Base-by-base conservation (phyloP, 2,329 filamentous ascomycete species). In the Zymoseptoria pseudotritici region DNA sequence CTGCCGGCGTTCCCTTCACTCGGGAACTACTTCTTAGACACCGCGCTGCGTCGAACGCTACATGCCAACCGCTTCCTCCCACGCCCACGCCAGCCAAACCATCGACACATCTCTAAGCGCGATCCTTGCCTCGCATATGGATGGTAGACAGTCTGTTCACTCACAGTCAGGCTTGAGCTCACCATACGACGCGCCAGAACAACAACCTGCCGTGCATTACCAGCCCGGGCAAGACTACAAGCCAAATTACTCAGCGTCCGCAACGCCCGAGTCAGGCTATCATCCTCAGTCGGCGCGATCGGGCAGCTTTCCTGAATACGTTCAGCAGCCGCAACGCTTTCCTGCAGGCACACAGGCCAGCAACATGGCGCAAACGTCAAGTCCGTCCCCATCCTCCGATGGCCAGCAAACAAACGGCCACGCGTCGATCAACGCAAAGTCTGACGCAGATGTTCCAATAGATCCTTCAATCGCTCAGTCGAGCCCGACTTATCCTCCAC, bases 301-400 rank as follows among this genome's bases (percentile, higher is more conserved):
- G 75, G 85, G 86, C 77, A 87, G 88, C 61, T 96, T 93, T 73
- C 88, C 90, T 75, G 91, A 96, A 71, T 91, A 95, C 77, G 84
- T 94, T 75, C 86, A 90, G 79, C 89, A 46, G 55, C 86, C 78
- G 83, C 76, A 74, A 70, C 83, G 87, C 73, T 94, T 94, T 81
- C 88, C 86, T 77, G 81, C 90, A 77, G 84, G 84, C 80, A 86
- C 83, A 53, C 52, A 53, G 76, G 84, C 86, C 75, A 83, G 86
- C 77, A 86, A 87, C 87, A 97, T 97, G 92, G 91, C 92, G 86
- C 91, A 96, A 90, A 86, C 91, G 88, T 90, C 90, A 88, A 96
- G 92, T 96, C 90, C 90, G 91, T 96, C 90, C 80, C 84, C 90
- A 83, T 83, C 88, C 86, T 84, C 86, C 84, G 89, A 91, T 90